phyloP scores from a whole-genome alignment of 2,329 filamentous ascomycete species.

The Volutella citrinella region DNA sequence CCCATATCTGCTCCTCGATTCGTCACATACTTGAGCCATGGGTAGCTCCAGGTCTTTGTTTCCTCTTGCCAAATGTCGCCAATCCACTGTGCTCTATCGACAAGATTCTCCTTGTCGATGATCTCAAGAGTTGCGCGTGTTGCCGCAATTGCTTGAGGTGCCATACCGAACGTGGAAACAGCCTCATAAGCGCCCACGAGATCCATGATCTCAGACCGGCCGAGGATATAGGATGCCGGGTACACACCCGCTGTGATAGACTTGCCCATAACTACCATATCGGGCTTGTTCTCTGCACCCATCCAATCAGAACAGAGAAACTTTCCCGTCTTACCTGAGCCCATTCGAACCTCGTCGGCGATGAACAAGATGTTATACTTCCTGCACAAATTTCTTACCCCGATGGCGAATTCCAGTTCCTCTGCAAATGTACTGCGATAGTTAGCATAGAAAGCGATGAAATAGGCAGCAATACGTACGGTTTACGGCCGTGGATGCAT shows the following conservation, averaged over 20 bases:
- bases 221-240: conserved; percentile 15
- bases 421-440: conserved; percentile 10
- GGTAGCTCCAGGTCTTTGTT: conserved; percentile 9
- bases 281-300: conserved; percentile 19
- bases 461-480: too few species aligned
- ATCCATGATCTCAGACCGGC: conserved; percentile 10
- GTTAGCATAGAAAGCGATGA: too few species aligned
- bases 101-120: conserved; percentile 12
- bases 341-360: conserved; percentile 21
- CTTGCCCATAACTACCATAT: conserved; percentile 21
- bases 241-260: conserved; percentile 16
- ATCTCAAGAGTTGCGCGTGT: conserved; percentile 5
- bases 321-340: conserved; percentile 20
- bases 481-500: conserved; percentile 11
- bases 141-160: conserved; percentile 10
- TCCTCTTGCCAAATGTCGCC: conserved; percentile 9
- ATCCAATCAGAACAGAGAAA: conserved; percentile 18
- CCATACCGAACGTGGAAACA: conserved; percentile 11
- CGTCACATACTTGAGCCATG: conserved; percentile 9
- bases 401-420: conserved; percentile 9
- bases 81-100: conserved; percentile 8
- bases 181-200: conserved; percentile 11
- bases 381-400: conserved; percentile 11
- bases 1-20: conserved; percentile 13
- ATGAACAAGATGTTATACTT: conserved; percentile 20